Evolutionary conservation across 441 rosid species (phyloP), one percentile per base, ranked within the genome.

Genomic region (Breynia disticha): DNA sequence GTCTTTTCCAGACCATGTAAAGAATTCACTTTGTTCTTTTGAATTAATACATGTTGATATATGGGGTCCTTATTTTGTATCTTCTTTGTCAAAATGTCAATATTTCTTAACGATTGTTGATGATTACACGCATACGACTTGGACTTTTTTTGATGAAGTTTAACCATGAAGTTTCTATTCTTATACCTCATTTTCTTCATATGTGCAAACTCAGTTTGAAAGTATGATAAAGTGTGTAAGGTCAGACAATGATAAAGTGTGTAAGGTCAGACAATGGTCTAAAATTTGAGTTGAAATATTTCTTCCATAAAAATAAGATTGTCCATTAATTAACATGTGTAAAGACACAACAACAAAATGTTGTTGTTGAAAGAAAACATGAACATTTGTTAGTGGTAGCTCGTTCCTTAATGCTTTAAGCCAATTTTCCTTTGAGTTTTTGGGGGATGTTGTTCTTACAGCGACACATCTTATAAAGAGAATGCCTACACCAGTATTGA

Each of bases 291-390:
- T 14, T 15, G 47, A 1, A 14, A 11, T 6, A 44, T 14, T 14
- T 15, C 11, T 44, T 44, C 15, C 5, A 1, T 44, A 5, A 6
- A 44, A 44, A 44, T 14, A 20, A 16, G 2, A 55, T 20, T 18
- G 7, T 43, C 11, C 48, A 43, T 9, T 7, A 12, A 17, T 14
- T 17, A 4, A 44, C 11, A 0, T 44, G 47, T 44, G 14, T 44
- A 1, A 5, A 44, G 1, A 0, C 47, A 11, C 47, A 14, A 7
- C 48, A 55, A 11, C 28, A 50, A 60, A 60, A 35, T 37, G 56
- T 6, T 16, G 19, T 41, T 1, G 56, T 51, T 5, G 49, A 60
- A 14, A 16, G 63, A 1, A 60, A 60, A 18, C 48, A 60, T 35
- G 4, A 47, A 20, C 38, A 49, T 13, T 9, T 60, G 0, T 32